These are phyloP conservation scores for Floccularia luteovirens DNA, from an alignment of 768 basidiomycete genomes.

Conservation along the genomic window DNA sequence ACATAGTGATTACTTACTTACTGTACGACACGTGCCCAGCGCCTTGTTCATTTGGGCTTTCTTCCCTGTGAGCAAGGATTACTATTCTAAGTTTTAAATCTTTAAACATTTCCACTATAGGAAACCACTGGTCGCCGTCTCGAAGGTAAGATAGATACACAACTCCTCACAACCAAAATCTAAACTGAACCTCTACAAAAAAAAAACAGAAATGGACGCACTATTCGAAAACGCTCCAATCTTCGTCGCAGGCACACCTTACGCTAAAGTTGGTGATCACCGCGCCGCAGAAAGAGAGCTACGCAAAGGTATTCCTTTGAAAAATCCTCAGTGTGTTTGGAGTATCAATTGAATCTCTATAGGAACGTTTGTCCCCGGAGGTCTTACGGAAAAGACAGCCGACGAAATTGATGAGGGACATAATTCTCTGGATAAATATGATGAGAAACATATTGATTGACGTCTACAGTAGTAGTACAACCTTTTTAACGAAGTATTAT, in stretches of 20 bases:
- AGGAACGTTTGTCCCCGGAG: slow-evolving; percentile 16
- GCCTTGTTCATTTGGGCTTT: slow-evolving; percentile 36
- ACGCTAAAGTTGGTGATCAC: slow-evolving; percentile 26
- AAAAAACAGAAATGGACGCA: slow-evolving; percentile 36
- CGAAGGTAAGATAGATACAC: slow-evolving; percentile 19
- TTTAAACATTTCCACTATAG: slow-evolving; percentile 10
- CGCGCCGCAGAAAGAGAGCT: slow-evolving; percentile 28
- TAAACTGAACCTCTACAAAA: not conserved
- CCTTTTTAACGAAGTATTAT: too few relatives aligned
- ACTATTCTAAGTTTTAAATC: not conserved
- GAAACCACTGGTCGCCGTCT: slow-evolving; percentile 36
- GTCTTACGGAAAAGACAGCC: slow-evolving; percentile 9
- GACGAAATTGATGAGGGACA: too few relatives aligned
- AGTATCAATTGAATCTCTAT: not conserved
- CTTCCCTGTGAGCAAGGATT: slow-evolving; percentile 25
- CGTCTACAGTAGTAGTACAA: too few relatives aligned
- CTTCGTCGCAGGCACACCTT: slow-evolving; percentile 26
- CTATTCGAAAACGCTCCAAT: slow-evolving; percentile 29
- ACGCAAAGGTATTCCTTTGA: slow-evolving; percentile 22
- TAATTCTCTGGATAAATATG: too few relatives aligned
- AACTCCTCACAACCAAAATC: not conserved
- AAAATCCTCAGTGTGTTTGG: not conserved
- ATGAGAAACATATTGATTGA: too few relatives aligned
- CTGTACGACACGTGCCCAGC: slow-evolving; percentile 6
- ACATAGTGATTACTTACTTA: too few relatives aligned